phyloP scores from a whole-genome alignment of 768 basidiomycete genomes.

The Pisolithus marmoratus region DNA sequence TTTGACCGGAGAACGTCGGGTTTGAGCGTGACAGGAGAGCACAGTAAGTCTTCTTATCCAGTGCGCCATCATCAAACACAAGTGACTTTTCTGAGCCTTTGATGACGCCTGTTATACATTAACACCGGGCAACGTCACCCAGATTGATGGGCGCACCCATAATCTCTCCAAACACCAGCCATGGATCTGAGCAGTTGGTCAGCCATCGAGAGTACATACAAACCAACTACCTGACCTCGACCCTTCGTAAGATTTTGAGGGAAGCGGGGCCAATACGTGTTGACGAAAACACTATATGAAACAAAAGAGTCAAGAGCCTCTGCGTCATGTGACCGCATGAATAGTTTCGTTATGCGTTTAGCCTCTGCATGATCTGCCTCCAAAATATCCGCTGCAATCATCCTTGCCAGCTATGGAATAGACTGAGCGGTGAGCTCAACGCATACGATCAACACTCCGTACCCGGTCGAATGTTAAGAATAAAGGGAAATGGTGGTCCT shows the following conservation, averaged over 20 bases:
- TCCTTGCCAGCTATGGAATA: constrained; percentile 15
- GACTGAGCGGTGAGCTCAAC: background rate
- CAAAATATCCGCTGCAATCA: constrained; percentile 22
- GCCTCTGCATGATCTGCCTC: constrained; percentile 1
- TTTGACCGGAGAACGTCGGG: constrained; percentile 46
- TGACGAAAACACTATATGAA: constrained; percentile 39
- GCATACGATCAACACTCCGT: constrained; percentile 4
- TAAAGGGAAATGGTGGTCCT: constrained; percentile 60
- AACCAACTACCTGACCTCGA: constrained; percentile 4
- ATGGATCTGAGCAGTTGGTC: constrained; percentile 40
- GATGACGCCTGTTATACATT: constrained; percentile 42
- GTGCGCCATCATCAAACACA: constrained; percentile 26
- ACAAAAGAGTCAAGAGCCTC: constrained; percentile 45
- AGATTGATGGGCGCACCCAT: constrained; percentile 38
- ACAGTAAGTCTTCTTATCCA: constrained; percentile 42
- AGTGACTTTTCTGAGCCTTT: constrained; percentile 60
- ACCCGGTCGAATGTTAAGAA: constrained; percentile 66
- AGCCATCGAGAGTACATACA: background rate
- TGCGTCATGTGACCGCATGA: constrained; percentile 47
- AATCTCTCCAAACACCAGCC: constrained; percentile 59
- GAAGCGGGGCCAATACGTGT: constrained; percentile 51
- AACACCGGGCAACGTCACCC: background rate
- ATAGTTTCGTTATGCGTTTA: too few relatives aligned
- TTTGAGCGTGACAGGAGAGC: constrained; percentile 47
- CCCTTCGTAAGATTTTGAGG: constrained; percentile 25